phyloP scores from a whole-genome alignment of 331 rosid genomes.

The Quercus phellos region DNA sequence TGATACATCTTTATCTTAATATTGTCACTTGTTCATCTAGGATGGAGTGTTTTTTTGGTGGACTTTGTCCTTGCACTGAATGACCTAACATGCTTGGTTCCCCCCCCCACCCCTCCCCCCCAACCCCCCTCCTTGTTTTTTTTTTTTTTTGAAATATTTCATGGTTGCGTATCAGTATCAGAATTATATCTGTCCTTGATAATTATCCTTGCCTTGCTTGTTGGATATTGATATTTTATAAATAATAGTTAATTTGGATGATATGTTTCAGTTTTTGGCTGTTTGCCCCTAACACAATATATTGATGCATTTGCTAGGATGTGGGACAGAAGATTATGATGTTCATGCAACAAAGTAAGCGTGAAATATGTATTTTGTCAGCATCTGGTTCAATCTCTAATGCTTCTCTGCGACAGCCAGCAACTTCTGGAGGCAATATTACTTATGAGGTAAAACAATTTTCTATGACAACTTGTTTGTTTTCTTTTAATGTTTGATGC shows the following conservation, averaged over 20 bases:
- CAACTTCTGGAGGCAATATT: conserved; percentile 84
- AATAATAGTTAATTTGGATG: not conserved
- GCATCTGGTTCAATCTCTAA: conserved; percentile 89
- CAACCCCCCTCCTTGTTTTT: too few species aligned
- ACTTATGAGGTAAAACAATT: conserved; percentile 69
- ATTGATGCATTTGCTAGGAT: conserved; percentile 53
- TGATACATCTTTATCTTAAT: not conserved
- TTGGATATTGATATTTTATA: not conserved
- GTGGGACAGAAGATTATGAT: conserved; percentile 91
- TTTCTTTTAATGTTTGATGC: not conserved
- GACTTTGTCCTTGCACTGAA: not conserved
- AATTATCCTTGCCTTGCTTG: not conserved
- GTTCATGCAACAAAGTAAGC: conserved; percentile 90
- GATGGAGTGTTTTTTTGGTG: not conserved
- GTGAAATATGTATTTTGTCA: conserved; percentile 85
- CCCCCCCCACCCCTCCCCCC: too few species aligned
- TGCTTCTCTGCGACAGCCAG: conserved; percentile 90
- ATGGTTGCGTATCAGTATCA: not conserved
- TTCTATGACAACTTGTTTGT: not conserved
- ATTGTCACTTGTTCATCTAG: not conserved
- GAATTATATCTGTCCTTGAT: not conserved
- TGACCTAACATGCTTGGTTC: not conserved
- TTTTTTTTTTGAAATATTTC: not conserved
- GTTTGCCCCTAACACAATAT: conserved; percentile 26
- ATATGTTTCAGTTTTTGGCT: conserved; percentile 15